Conservation (phyloP, 768 basidiomycete genomes). For the Rhizopogon roseolus region DNA sequence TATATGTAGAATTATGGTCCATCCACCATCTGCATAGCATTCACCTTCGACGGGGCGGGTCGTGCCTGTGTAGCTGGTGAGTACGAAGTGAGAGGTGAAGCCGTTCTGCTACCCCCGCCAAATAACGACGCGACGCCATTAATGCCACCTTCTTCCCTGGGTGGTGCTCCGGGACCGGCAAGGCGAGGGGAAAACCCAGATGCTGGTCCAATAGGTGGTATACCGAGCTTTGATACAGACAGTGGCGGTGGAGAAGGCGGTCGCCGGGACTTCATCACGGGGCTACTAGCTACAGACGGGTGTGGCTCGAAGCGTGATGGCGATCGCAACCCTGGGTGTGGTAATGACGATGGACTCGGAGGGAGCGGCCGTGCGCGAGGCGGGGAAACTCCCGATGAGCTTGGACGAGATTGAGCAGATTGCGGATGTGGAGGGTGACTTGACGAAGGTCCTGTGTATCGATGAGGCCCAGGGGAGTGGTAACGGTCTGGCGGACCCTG, state of each 20-base stretch:
- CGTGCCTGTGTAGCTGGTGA: background rate
- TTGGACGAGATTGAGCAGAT: constrained; percentile 4
- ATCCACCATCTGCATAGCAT: constrained; percentile 1
- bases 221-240: constrained; percentile 18
- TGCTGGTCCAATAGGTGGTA: constrained; percentile 11
- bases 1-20: background rate
- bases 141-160: background rate
- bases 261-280: background rate
- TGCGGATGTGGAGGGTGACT: background rate
- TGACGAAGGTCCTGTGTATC: constrained; percentile 2
- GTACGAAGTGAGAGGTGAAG: background rate
- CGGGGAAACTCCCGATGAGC: constrained; percentile 26
- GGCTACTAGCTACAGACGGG: background rate
- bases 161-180: constrained; percentile 25
- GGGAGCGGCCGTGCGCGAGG: constrained; percentile 29
- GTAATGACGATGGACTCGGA: constrained; percentile 11
- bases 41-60: background rate
- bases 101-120: background rate
- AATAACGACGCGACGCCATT: background rate
- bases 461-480: constrained; percentile 22
- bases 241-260: constrained; percentile 19
- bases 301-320: background rate
- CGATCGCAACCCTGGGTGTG: background rate
- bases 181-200: constrained; percentile 23
- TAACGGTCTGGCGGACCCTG: constrained; percentile 22